Base-by-base conservation (phyloP, 108 stramenopile genomes). In the Cylindrotheca closterium region DNA sequence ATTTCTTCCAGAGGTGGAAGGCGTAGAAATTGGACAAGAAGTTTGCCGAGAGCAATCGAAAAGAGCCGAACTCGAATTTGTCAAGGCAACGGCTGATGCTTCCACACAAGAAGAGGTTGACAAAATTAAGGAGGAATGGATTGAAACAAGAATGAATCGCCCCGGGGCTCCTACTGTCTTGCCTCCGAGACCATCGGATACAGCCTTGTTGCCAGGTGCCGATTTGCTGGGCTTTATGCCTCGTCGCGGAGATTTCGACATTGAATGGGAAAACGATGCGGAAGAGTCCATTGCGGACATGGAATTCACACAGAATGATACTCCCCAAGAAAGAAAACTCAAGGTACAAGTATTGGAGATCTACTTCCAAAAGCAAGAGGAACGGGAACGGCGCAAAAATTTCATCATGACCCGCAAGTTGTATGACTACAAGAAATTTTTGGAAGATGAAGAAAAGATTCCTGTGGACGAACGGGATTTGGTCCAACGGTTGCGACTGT, bases 201-300 rank as follows among this genome's bases (percentile, higher is more conserved):
- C 84, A 24, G 72, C 58, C 18, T 59, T 64, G 7, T 62, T 89
- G 64, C 86, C 86, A 21, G 94, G 94, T 7, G 75, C 88, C 7
- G 89, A 92, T 47, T 67, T 95, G 17, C 78, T 86, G 3, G 94
- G 94, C 26, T 95, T 85, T 72, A 95, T 95, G 94, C 94, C 94
- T 27, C 86, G 94, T 27, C 92, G 98, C 33, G 93, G 91, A 18
- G 98, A 98, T 54, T 96, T 97, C 71, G 98, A 98, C 58, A 78
- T 91, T 61, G 98, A 98, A 85, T 92, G 88, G 74, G 95, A 97
- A 28, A 96, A 98, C 63, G 96, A 95, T 47, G 98, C 96, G 12
- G 98, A 98, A 73, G 37, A 80, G 47, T 62, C 88, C 8, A 56
- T 98, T 30, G 92, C 92, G 19, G 95, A 96, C 52, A 96, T 98